phyloP scores from a whole-genome alignment of 2,329 filamentous ascomycete species.

The Fusarium setosum region DNA sequence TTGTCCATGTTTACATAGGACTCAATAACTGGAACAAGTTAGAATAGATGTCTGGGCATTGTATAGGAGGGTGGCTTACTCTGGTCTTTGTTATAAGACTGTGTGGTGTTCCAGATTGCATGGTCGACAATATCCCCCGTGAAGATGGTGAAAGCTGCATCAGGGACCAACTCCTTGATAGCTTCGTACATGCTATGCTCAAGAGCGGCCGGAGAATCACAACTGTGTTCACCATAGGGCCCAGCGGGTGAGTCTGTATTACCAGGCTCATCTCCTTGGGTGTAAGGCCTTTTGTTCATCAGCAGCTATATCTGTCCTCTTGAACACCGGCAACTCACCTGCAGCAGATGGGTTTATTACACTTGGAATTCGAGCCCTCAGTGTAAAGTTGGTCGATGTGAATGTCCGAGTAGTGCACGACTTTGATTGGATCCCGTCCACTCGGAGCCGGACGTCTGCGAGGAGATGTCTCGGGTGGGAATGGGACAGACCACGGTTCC shows the following conservation, averaged over 20 bases:
- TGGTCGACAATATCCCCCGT: slow-evolving; percentile 70
- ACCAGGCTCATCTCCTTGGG: slow-evolving; percentile 58
- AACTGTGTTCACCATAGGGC: slow-evolving; percentile 63
- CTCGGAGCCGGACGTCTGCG: slow-evolving; percentile 53
- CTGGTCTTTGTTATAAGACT: slow-evolving; percentile 44
- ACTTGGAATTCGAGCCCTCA: slow-evolving; percentile 64
- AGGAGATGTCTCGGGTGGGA: slow-evolving; percentile 56
- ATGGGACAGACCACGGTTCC: slow-evolving; percentile 53
- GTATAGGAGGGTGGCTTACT: slow-evolving; percentile 36
- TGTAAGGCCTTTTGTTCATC: slow-evolving; percentile 53
- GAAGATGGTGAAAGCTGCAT: slow-evolving; percentile 66
- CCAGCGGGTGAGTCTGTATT: slow-evolving; percentile 62
- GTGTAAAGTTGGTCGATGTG: slow-evolving; percentile 68
- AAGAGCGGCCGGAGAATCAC: slow-evolving; percentile 62
- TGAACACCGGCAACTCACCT: slow-evolving; percentile 46
- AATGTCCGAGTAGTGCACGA: slow-evolving; percentile 71
- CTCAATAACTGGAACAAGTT: slow-evolving; percentile 49
- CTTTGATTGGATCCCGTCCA: slow-evolving; percentile 58
- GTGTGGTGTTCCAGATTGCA: slow-evolving; percentile 59
- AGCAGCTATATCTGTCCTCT: neutral
- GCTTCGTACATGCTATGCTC: slow-evolving; percentile 66
- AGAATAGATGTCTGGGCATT: neutral
- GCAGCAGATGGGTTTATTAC: slow-evolving; percentile 70
- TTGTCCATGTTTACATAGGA: slow-evolving; percentile 60
- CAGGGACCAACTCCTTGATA: slow-evolving; percentile 57